Evolutionary conservation across 2,329 filamentous ascomycete species (phyloP), one percentile per base, ranked within the genome.

Genomic region (Neocatenulostroma microsporum): DNA sequence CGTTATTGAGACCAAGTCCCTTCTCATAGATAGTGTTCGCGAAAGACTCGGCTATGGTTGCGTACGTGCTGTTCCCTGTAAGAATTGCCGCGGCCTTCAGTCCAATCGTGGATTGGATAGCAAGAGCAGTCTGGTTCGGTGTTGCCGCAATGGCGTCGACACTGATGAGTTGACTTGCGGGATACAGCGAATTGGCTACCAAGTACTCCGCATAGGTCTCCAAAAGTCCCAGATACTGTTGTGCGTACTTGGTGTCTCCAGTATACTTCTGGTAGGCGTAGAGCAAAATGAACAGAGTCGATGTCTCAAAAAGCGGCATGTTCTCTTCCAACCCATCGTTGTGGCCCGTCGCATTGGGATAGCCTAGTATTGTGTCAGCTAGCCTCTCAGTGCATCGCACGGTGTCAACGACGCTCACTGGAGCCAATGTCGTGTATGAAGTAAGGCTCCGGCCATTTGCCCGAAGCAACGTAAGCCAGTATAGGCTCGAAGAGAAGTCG

Each of bases 241-340:
- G 50, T 25, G 73, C 58, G 49, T 76, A 56, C 5, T 42, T 60
- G 2, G 54, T 66, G 48, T 80, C 69, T 5, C 62, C 57, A 0
- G 70, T 63, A 3, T 64, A 61, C 53, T 80, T 73, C 0, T 72
- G 71, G 44, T 82, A 76, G 2, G 69, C 67, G 34, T 74, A 57
- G 6, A 68, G 57, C 60, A 76, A 70, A 37, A 73, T 69, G 31
- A 75, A 43, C 52, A 74, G 66, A 47, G 75, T 73, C 5, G 73
- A 73, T 36, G 71, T 62, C 55, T 53, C 50, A 26, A 52, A 51
- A 2, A 55, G 33, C 3, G 50, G 52, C 69, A 76, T 76, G 4
- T 62, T 54, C 49, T 78, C 73, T 35, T 73, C 73, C 12, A 29
- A 21, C 9, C 51, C 47, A 30, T 49, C 40, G 33, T 55, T 42